These are phyloP conservation scores for Cadophora sp. DNA, from an alignment of 2,329 filamentous ascomycete species.

Conservation along the genomic window DNA sequence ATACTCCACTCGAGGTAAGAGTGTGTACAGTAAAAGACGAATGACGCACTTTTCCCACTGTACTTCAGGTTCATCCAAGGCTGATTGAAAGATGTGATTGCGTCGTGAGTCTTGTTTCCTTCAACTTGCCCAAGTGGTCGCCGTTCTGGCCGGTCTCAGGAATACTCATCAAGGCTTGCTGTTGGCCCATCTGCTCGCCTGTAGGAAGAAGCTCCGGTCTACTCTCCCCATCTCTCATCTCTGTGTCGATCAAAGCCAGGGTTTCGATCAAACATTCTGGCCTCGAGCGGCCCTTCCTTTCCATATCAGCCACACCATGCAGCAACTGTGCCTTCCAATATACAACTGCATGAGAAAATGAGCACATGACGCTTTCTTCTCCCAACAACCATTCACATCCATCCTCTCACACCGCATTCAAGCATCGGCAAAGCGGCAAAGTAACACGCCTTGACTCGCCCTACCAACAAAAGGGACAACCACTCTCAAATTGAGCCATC, in stretches of 20 bases:
- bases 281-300: neutral
- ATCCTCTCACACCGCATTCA: neutral
- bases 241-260: neutral
- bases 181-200: neutral
- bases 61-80: neutral
- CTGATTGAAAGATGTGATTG: neutral
- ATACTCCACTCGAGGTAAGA: slow-evolving; percentile 41
- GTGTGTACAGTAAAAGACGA: slow-evolving; percentile 41
- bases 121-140: slow-evolving; percentile 4
- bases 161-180: neutral
- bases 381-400: neutral
- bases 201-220: neutral
- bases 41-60: slow-evolving; percentile 33
- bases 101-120: slow-evolving; percentile 7
- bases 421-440: slow-evolving; percentile 15
- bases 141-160: neutral
- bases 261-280: neutral
- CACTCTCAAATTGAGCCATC: neutral
- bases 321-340: neutral
- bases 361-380: neutral
- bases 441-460: neutral
- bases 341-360: slow-evolving; percentile 2
- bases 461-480: neutral
- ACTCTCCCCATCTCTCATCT: neutral
- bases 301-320: neutral